phyloP scores from a whole-genome alignment of 768 basidiomycete genomes.

The Lactarius hatsudake region DNA sequence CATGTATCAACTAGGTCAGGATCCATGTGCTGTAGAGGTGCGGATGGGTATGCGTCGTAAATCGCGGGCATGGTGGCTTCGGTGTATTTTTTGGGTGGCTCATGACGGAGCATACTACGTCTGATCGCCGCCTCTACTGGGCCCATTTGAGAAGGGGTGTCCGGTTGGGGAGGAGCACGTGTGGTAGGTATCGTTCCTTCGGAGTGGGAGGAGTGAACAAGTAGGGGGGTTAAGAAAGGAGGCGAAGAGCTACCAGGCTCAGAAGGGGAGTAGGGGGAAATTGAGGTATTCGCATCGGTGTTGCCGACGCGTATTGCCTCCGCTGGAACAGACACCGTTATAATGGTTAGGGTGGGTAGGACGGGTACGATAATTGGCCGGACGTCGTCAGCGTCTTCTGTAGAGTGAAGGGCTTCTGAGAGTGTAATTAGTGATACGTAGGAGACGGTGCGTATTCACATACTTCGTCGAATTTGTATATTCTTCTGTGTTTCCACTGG shows the following conservation, averaged over 20 bases:
- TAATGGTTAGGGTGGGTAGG: not conserved
- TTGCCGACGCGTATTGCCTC: not conserved
- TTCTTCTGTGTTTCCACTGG: not conserved
- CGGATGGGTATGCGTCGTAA: not conserved
- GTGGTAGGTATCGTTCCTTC: not conserved
- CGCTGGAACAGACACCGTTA: not conserved
- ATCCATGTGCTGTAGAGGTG: not conserved
- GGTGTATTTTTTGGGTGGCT: not conserved
- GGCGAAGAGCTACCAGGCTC: not conserved
- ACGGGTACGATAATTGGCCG: not conserved
- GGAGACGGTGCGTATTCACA: not conserved
- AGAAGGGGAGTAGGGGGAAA: not conserved
- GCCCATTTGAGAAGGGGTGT: not conserved
- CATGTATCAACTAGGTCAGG: not conserved
- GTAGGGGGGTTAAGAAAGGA: not conserved
- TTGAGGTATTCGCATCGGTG: not conserved
- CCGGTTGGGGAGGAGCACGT: not conserved
- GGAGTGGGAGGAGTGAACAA: not conserved
- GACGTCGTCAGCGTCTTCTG: not conserved
- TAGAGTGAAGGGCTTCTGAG: not conserved
- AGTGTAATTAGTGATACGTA: not conserved
- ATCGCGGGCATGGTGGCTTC: not conserved
- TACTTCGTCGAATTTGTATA: not conserved
- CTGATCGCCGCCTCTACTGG: not conserved
- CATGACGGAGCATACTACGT: not conserved